Percentiles rank a stretch among this genome's conserved stretches.
phyloP scores from a whole-genome alignment of 164 flowering plant genomes.

The Chimonanthus praecox region DNA sequence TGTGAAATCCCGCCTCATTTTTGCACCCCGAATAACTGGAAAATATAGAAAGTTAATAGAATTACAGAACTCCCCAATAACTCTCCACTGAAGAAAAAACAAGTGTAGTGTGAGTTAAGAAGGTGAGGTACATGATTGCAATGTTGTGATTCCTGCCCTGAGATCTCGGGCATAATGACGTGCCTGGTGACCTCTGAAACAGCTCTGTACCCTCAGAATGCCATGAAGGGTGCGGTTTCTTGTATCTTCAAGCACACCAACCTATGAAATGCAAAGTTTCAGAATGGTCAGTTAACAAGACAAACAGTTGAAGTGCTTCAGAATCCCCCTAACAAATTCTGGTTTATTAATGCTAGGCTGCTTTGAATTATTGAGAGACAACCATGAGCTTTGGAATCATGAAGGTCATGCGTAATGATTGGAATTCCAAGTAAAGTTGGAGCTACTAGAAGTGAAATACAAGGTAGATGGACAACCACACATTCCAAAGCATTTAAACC shows the following conservation, averaged over 20 bases:
- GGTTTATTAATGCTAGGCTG: too few species aligned
- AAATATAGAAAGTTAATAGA: not conserved
- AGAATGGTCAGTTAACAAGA: not conserved
- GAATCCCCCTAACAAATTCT: too few species aligned
- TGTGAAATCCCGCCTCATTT: slow-evolving; percentile 54
- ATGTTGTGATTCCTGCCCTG: slow-evolving; percentile 55
- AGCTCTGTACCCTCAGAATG: slow-evolving; percentile 87
- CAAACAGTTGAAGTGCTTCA: not conserved
- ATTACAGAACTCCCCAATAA: not conserved
- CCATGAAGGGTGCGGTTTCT: slow-evolving; percentile 95
- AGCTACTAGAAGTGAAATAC: not conserved
- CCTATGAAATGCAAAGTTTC: slow-evolving; percentile 31
- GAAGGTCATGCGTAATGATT: too few species aligned
- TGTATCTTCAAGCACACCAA: slow-evolving; percentile 96
- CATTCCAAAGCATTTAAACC: not conserved
- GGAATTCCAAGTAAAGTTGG: too few species aligned
- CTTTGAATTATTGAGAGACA: too few species aligned
- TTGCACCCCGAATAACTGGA: slow-evolving; percentile 84
- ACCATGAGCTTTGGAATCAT: too few species aligned
- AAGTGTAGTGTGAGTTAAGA: slow-evolving; percentile 8
- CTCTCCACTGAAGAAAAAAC: not conserved
- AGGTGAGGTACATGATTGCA: slow-evolving; percentile 72
- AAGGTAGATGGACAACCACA: not conserved
- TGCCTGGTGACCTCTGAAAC: slow-evolving; percentile 92
- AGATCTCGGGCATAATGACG: slow-evolving; percentile 55